Base-by-base conservation (phyloP, 805 yeast genomes). In the Candida glaebosa region DNA sequence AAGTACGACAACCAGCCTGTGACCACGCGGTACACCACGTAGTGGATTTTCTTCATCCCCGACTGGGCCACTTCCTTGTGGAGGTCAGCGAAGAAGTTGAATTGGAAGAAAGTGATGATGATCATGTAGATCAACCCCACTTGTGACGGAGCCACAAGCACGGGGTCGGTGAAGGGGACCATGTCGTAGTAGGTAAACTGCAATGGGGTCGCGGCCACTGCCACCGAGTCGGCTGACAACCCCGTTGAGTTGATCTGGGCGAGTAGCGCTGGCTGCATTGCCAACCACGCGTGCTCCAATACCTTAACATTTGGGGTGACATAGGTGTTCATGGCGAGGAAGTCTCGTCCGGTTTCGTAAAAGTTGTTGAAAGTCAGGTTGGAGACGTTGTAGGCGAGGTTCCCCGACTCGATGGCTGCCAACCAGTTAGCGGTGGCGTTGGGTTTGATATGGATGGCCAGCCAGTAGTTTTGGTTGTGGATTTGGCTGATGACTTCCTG, bases 71-170 rank as follows among this genome's bases (percentile, higher is more conserved):
- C 69, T 6, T 61, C 56, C 40, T 61, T 65, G 54, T 85, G 84
- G 14, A 82, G 51, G 17, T 74, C 75, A 9, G 61, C 62, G 54
- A 81, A 81, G 66, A 84, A 75, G 59, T 70, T 75, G 51, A 83
- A 73, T 50, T 81, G 82, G 73, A 87, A 83, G 56, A 87, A 84
- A 3, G 91, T 79, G 42, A 84, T 58, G 56, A 86, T 79, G 51
- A 86, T 73, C 56, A 84, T 67, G 56, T 79, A 85, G 57, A 86
- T 82, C 48, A 84, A 70, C 39, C 93, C 93, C 45, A 85, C 82
- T 57, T 84, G 91, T 3, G 79, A 59, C 4, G 90, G 88, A 0
- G 89, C 89, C 34, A 73, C 50, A 10, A 81, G 54, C 4, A 76
- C 79, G 2, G 76, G 65, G 50, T 78, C 65, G 1, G 60, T 58